Percentiles rank a stretch among this genome's conserved stretches.
Conservation (phyloP, 2,329 filamentous ascomycete species). For the Aspergillus sp. region DNA sequence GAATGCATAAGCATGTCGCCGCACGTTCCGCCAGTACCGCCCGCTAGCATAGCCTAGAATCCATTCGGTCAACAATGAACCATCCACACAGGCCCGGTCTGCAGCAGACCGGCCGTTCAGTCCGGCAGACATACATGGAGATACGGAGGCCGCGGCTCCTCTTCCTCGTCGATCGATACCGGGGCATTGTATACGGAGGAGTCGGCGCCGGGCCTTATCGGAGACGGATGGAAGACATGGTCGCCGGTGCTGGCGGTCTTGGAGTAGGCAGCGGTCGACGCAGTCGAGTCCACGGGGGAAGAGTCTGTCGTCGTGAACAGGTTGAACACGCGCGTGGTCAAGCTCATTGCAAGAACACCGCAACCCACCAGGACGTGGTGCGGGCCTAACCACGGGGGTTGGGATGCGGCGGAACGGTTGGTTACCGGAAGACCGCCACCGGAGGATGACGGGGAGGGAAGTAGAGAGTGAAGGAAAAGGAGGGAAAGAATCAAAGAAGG, state of each 20-base stretch:
- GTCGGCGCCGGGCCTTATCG: slow-evolving; percentile 14
- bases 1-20: slow-evolving; percentile 99
- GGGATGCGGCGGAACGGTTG: slow-evolving; percentile 22
- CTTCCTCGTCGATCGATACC: slow-evolving; percentile 45
- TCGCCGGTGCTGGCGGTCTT: slow-evolving; percentile 19
- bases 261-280: slow-evolving; percentile 27
- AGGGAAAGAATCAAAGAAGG: slow-evolving; percentile 2
- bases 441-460: slow-evolving; percentile 6
- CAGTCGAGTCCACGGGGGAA: slow-evolving; percentile 24
- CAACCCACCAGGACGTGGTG: slow-evolving; percentile 32
- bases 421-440: slow-evolving; percentile 15
- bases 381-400: slow-evolving; percentile 25
- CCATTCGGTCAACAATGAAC: neutral
- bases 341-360: slow-evolving; percentile 52
- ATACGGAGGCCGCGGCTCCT: slow-evolving; percentile 60
- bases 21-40: slow-evolving; percentile 85
- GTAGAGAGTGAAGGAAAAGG: slow-evolving; percentile 7
- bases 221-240: slow-evolving; percentile 15
- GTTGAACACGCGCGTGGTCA: slow-evolving; percentile 53
- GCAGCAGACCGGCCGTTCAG: no score
- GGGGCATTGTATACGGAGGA: slow-evolving; percentile 29
- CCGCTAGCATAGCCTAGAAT: slow-evolving; percentile 84
- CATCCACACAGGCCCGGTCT: no score
- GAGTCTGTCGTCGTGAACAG: slow-evolving; percentile 48
- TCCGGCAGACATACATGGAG: slow-evolving; percentile 54